phyloP scores from a whole-genome alignment of 2,329 filamentous ascomycete genomes.

The Delphinella strobiligena region DNA sequence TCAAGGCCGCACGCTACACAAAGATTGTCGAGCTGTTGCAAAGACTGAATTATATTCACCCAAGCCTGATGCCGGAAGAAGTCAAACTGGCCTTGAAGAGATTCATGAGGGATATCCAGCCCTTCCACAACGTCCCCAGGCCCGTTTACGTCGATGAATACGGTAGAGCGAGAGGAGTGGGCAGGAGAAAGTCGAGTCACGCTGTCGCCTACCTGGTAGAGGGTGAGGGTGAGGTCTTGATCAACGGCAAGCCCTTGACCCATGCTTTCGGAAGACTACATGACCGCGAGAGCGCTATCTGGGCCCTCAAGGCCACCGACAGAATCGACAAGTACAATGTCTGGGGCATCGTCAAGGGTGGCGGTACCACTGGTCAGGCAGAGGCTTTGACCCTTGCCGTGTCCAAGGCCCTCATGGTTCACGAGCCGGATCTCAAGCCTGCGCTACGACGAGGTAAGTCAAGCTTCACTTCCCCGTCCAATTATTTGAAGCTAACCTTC shows the following conservation, averaged over 20 bases:
- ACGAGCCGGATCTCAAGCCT: conserved; percentile 86
- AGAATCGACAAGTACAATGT: conserved; percentile 95
- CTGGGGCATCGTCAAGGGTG: conserved; percentile 73
- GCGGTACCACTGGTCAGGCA: conserved; percentile 88
- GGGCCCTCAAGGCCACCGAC: conserved; percentile 73
- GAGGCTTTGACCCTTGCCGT: conserved; percentile 87
- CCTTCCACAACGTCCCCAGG: conserved; percentile 51
- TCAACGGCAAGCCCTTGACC: conserved; percentile 80
- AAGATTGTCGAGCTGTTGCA: conserved; percentile 65
- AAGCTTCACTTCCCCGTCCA: conserved; percentile 5
- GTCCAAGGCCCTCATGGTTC: conserved; percentile 74
- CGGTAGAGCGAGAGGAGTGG: conserved; percentile 68
- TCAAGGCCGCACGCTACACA: conserved; percentile 68
- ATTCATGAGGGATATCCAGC: conserved; percentile 67
- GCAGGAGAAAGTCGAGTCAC: conserved; percentile 75
- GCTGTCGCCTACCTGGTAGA: conserved; percentile 84
- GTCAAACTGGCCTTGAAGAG: conserved; percentile 51
- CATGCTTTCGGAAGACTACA: conserved; percentile 79
- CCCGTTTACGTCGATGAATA: conserved; percentile 59
- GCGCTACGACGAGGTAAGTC: conserved; percentile 75
- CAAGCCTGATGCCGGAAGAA: conserved; percentile 58
- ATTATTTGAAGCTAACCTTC: conserved; percentile 31
- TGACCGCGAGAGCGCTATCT: conserved; percentile 87
- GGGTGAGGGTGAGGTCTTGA: conserved; percentile 75
- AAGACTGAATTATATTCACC: conserved; percentile 75